Evolutionary conservation across 345 rosid genomes (phyloP), one percentile per base, ranked within the genome.

Genomic region (Melaleuca alternifolia): DNA sequence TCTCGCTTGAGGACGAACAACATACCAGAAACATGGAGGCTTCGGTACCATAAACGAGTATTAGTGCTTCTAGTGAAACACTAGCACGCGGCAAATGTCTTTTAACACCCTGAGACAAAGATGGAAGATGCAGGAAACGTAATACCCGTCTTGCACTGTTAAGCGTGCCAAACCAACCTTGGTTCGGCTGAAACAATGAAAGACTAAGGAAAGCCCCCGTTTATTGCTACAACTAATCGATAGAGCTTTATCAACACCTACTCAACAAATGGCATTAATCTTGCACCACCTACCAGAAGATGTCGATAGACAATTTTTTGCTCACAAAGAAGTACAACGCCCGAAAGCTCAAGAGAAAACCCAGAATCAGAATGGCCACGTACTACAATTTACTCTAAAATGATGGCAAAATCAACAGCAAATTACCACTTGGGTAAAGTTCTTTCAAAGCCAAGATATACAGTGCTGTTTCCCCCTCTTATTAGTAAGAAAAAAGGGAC

Each of bases 381-480:
- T 71, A 71, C 81, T 71, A 71, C 81, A 71, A 33, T 37, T 71
- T 71, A 71, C 48, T 71, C 81, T 71, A 71, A 71, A 71, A 71
- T 71, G 48, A 71, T 71, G 81, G 48, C 81, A 71, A 71, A 71
- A 71, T 71, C 81, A 37, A 37, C 81, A 37, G 81, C 14, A 41
- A 71, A 37, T 71, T 71, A 71, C 81, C 81, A 71, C 81, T 21
- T 20, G 81, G 48, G 81, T 83, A 83, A 83, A 50, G 81, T 26
- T 53, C 51, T 82, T 88, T 90, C 86, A 88, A 89, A 77, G 81
- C 54, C 81, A 50, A 84, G 88, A 92, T 93, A 82, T 91, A 93
- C 92, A 90, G 89, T 81, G 90, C 89, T 87, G 87, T 88, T 86
- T 88, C 84, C 85, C 81, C 87, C 85, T 86, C 90, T 94, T 92